A percentile compares a stretch with the other conserved stretches of the same genome.
Conservation (phyloP, 2,329 filamentous ascomycete genomes). For the Penicillium corylophilum region DNA sequence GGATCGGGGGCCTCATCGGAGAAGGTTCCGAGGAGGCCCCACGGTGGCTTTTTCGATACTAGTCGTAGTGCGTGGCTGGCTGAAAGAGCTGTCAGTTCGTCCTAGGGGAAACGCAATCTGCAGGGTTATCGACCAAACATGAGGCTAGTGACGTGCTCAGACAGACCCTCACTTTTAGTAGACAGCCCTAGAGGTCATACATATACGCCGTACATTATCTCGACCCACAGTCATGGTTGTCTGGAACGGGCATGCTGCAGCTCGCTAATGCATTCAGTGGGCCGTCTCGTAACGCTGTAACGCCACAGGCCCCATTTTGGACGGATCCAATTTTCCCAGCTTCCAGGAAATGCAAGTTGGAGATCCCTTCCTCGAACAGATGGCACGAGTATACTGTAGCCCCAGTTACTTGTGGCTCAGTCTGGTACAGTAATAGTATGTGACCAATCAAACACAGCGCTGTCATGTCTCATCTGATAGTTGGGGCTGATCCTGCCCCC, state of each 20-base stretch:
- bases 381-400: constrained; percentile 1
- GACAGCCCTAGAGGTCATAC: too few relatives aligned
- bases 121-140: too few relatives aligned
- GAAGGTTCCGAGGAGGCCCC: too few relatives aligned
- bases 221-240: not conserved
- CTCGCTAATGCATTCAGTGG: constrained; percentile 17
- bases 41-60: too few relatives aligned
- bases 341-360: constrained; percentile 28
- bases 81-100: constrained; percentile 7
- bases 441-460: too few relatives aligned
- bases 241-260: constrained; percentile 17
- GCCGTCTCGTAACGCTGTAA: not conserved
- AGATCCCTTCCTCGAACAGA: constrained; percentile 17
- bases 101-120: too few relatives aligned
- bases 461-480: not conserved
- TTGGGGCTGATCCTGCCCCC: too few relatives aligned
- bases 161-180: too few relatives aligned
- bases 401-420: not conserved
- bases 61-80: constrained; percentile 20
- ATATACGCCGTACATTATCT: not conserved
- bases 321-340: constrained; percentile 17
- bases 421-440: too few relatives aligned
- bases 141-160: too few relatives aligned
- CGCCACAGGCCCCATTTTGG: constrained; percentile 12
- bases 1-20: too few relatives aligned